Evolutionary conservation across 805 yeast genomes (phyloP), one percentile per base, ranked within the genome.

Genomic region (Spathaspora passalidarum): DNA sequence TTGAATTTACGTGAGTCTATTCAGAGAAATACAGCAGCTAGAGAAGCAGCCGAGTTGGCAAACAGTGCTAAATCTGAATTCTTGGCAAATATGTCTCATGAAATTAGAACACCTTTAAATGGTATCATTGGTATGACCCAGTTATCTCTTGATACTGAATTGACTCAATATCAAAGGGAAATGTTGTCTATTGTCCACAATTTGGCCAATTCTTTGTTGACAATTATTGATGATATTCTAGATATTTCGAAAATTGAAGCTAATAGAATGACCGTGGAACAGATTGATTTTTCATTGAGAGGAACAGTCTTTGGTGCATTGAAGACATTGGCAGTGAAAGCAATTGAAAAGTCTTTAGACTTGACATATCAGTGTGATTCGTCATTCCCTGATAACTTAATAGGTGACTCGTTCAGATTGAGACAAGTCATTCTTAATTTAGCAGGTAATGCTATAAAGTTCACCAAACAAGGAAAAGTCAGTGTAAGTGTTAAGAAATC

Each of bases 91-190:
- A 88, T 62, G 68, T 62, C 68, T 13, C 76, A 72, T 54, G 96
- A 88, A 63, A 85, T 88, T 57, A 75, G 96, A 63, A 88, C 96
- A 2, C 96, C 96, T 17, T 84, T 88, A 81, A 88, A 88, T 64
- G 96, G 96, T 71, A 88, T 88, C 40, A 85, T 88, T 56, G 96
- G 96, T 60, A 88, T 88, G 92, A 88, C 96, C 2, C 96, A 88
- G 63, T 70, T 88, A 55, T 86, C 96, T 1, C 74, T 88, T 46
- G 96, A 88, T 53, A 88, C 96, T 0, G 95, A 88, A 57, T 75
- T 88, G 52, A 88, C 95, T 8, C 96, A 88, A 66, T 88, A 88
- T 59, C 96, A 88, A 65, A 78, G 96, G 51, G 96, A 88, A 66
- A 88, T 88, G 96, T 69, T 88, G 54, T 82, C 91, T 13, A 88